phyloP scores from a whole-genome alignment of 2,329 filamentous ascomycete species.

The Fusarium mundagurra region DNA sequence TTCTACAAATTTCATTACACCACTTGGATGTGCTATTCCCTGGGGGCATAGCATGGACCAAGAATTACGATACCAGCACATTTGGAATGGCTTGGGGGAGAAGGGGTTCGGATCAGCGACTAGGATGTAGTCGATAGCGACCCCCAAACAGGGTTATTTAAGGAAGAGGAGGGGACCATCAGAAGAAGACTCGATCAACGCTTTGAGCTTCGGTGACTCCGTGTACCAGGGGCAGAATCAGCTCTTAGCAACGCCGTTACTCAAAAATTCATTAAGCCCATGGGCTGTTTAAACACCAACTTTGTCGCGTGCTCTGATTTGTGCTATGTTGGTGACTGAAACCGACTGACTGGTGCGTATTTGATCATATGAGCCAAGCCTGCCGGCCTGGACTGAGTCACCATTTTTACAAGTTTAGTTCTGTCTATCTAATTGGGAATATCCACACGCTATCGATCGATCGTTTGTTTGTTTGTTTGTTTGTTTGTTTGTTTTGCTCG shows the following conservation, averaged over 20 bases:
- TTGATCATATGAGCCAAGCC: conserved; percentile 17
- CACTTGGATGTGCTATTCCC: conserved; percentile 39
- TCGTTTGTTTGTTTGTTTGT: conserved; percentile 33
- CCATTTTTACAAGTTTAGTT: conserved; percentile 2
- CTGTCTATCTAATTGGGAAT: conserved; percentile 12
- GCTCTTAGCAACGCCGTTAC: conserved; percentile 39
- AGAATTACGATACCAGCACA: conserved; percentile 44
- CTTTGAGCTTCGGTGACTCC: conserved; percentile 23
- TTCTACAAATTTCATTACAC: conserved; percentile 36
- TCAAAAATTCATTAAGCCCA: conserved; percentile 37
- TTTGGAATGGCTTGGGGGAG: conserved; percentile 22
- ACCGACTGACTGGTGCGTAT: conserved; percentile 16
- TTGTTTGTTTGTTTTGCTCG: conserved; percentile 32
- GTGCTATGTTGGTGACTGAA: conserved; percentile 11
- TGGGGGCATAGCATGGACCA: conserved; percentile 36
- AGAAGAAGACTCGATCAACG: conserved; percentile 25
- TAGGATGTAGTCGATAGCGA: conserved; percentile 18
- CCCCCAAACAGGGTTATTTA: conserved; percentile 9
- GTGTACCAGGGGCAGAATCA: conserved; percentile 35
- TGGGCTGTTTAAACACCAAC: conserved; percentile 37
- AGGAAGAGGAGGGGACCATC: neutral
- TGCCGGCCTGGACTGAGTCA: neutral
- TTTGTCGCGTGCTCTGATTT: conserved; percentile 33
- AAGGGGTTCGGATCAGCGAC: conserved; percentile 28
- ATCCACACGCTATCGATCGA: neutral